These are phyloP conservation scores for Ophiocordyceps sinensis DNA, from an alignment of 2,329 filamentous ascomycete species.

Conservation along the genomic window DNA sequence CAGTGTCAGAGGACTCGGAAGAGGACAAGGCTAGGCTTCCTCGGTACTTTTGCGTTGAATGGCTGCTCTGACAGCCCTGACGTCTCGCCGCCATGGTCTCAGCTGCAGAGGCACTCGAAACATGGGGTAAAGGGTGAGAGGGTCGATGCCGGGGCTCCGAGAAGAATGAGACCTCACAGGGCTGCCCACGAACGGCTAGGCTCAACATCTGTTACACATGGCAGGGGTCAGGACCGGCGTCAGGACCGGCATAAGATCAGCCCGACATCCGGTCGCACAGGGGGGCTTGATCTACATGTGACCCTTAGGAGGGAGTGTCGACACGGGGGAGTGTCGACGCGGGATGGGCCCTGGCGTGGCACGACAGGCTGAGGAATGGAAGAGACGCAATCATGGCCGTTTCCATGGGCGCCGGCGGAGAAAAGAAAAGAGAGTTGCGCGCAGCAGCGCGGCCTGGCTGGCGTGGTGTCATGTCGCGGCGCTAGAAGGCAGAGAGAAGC, in stretches of 20 bases:
- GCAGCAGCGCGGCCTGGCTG: neutral
- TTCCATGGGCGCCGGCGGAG: no score
- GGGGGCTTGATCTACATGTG: slow-evolving; percentile 14
- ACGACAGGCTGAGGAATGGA: neutral
- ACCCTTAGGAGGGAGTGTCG: slow-evolving; percentile 8
- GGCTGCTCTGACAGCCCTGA: no score
- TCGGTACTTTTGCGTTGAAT: no score
- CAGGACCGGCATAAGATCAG: slow-evolving; percentile 19
- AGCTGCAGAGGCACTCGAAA: neutral
- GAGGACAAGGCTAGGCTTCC: no score
- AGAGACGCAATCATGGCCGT: neutral
- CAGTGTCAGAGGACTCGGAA: no score
- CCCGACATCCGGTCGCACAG: slow-evolving; percentile 31
- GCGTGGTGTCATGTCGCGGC: neutral
- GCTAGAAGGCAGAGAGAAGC: slow-evolving; percentile 2
- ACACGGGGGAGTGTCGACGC: slow-evolving; percentile 3
- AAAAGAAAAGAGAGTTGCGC: no score
- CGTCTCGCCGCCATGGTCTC: no score
- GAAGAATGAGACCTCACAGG: neutral
- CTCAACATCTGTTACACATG: no score
- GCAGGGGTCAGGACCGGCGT: slow-evolving; percentile 6
- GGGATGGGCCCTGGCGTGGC: neutral
- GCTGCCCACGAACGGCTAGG: neutral
- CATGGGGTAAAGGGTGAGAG: neutral
- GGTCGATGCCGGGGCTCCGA: neutral